A percentile compares a stretch with the other conserved stretches of the same genome.
Conservation (phyloP, 176 grass and related monocot species). For the Ensete glaucum region DNA sequence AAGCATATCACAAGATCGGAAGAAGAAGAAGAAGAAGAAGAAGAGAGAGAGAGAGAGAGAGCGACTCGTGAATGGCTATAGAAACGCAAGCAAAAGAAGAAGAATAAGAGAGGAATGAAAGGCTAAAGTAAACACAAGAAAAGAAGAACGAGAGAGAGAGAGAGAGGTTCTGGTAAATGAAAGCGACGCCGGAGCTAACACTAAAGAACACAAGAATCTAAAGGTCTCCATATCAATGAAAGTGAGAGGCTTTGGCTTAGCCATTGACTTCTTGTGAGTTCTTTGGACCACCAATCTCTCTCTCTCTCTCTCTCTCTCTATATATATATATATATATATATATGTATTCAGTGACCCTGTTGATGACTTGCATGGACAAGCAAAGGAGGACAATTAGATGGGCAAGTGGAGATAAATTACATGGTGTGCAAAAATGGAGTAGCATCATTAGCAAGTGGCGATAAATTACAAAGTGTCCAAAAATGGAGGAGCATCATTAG, state of each 20-base stretch:
- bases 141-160: too few relatives aligned
- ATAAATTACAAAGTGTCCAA: neutral
- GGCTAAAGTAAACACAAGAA: neutral
- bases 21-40: neutral
- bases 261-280: neutral
- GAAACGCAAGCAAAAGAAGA: neutral
- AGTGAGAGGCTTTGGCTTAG: neutral
- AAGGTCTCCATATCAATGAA: neutral
- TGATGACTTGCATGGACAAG: neutral
- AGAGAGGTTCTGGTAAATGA: neutral
- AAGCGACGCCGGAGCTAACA: neutral
- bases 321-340: neutral
- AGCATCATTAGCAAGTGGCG: neutral
- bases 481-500: neutral
- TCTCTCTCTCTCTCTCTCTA: neutral
- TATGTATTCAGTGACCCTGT: neutral
- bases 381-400: neutral
- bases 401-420: neutral
- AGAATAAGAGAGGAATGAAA: neutral
- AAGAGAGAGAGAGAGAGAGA: neutral
- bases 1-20: neutral
- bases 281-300: neutral
- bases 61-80: neutral
- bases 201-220: neutral
- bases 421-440: neutral